Base-by-base conservation (phyloP, 2,329 filamentous ascomycete species). In the Fusarium cyanostomum region DNA sequence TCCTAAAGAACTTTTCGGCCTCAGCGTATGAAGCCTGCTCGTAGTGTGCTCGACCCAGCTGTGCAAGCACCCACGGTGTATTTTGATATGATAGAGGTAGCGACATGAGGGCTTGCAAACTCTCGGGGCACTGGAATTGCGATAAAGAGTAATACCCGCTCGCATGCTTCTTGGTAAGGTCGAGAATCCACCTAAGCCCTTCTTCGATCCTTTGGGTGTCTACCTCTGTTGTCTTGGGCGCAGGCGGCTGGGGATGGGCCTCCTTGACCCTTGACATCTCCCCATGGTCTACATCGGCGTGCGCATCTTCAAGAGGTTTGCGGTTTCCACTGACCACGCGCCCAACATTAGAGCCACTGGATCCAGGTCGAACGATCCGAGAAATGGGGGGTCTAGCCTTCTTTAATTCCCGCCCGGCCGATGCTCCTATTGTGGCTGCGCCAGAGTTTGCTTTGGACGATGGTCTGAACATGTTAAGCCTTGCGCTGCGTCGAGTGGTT, bases 11-110 rank as follows among this genome's bases (percentile, higher is more conserved):
- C 64, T 91, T 92, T 73, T 97, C 94, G 4, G 95, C 92, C 63
- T 97, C 92, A 3, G 82, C 81, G 73, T 98, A 97, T 66, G 90
- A 86, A 9, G 91, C 90, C 74, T 94, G 92, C 79, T 99, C 95
- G 74, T 96, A 97, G 73, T 96, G 87, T 15, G 94, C 92, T 67
- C 92, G 91, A 8, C 93, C 96, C 73, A 98, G 89, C 72, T 96
- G 92, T 7, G 93, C 89, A 54, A 97, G 83, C 12, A 97, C 92
- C 92, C 93, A 98, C 1, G 95, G 92, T 2, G 94, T 97, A 62
- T 97, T 93, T 68, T 92, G 88, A 71, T 98, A 94, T 6, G 82
- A 79, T 27, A 86, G 80, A 2, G 92, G 89, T 16, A 99, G 80
- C 1, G 87, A 84, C 58, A 84, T 84, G 73, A 94, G 93, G 3